Base-by-base conservation (phyloP, 2,329 filamentous ascomycete genomes). In the Trichoderma sp. region DNA sequence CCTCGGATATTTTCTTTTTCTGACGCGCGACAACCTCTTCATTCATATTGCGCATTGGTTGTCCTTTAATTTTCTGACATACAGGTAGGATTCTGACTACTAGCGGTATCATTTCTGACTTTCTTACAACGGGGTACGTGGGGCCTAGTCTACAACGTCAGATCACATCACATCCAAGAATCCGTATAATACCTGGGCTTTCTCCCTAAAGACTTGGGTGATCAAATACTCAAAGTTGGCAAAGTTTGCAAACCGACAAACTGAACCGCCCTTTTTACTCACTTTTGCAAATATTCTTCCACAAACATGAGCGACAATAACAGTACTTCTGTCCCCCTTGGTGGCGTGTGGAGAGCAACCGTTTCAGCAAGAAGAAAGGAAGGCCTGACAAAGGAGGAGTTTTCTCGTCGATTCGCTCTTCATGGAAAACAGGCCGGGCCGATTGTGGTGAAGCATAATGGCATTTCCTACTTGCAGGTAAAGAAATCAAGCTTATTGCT, bases 401-500 rank as follows among this genome's bases (percentile, higher is more conserved):
- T 67, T 13, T 54, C 64, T 45, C 64, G 64, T 60, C 64, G 64
- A 17, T 67, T 61, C 48, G 56, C 45, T 6, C 64, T 42, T 17
- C 64, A 67, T 12, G 64, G 56, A 54, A 60, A n/a, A 29, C 25
- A 53, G 4, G 64, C 64, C 1, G 64, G 64, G 6, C 64, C 45
- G 8, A 2, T 67, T 6, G 48, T 45, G 5, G 27, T 35, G 34
- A 67, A 67, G 48, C 48, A 67, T 39, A 67, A 67, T 17, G 48
- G 56, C 22, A 67, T 67, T 1, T 67, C 64, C 22, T 67, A 67
- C 17, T n/a, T 60, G 13, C 56, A 61, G 57, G 64, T 67, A 67
- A 19, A 39, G 13, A 58, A 7, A 22, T 19, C 22, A 22, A n/a
- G 2, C 6, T 27, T 13, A 9, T 5, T n/a, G 2, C 4, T 19